These are phyloP conservation scores for Bondarzewia mesenterica DNA, from an alignment of 1,284 basidiomycete genomes.

Conservation along the genomic window DNA sequence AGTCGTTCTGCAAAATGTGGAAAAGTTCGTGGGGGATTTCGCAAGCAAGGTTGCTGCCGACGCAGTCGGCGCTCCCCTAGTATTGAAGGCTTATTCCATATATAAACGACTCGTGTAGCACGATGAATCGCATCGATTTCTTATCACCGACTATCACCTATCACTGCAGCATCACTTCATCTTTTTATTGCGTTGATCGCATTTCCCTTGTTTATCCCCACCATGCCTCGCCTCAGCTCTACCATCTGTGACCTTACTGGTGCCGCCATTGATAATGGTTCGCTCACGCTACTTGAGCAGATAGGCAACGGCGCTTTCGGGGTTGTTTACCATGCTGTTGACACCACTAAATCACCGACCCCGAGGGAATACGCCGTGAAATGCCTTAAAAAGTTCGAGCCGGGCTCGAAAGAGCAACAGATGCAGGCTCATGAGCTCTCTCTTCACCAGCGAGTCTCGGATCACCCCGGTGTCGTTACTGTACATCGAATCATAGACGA, in stretches of 20 bases:
- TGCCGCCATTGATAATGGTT: conserved; percentile 8
- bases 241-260: conserved; percentile 5
- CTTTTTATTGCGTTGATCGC: neutral
- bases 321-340: conserved; percentile 30
- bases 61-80: too few species aligned
- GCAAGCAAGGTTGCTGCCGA: too few species aligned
- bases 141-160: too few species aligned
- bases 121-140: too few species aligned
- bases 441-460: conserved; percentile 48
- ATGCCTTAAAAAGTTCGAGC: conserved; percentile 47
- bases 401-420: neutral
- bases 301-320: conserved; percentile 45
- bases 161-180: too few species aligned
- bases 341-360: conserved; percentile 14
- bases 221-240: neutral
- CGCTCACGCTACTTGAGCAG: conserved; percentile 2
- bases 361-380: conserved; percentile 43
- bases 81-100: too few species aligned
- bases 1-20: too few species aligned
- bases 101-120: too few species aligned
- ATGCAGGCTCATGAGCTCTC: conserved; percentile 16
- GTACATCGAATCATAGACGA: conserved; percentile 47
- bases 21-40: too few species aligned
- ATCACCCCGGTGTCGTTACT: conserved; percentile 51
- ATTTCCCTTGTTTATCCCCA: neutral